phyloP scores from a whole-genome alignment of 2,329 filamentous ascomycete species.

The Fusarium fracticaudum region DNA sequence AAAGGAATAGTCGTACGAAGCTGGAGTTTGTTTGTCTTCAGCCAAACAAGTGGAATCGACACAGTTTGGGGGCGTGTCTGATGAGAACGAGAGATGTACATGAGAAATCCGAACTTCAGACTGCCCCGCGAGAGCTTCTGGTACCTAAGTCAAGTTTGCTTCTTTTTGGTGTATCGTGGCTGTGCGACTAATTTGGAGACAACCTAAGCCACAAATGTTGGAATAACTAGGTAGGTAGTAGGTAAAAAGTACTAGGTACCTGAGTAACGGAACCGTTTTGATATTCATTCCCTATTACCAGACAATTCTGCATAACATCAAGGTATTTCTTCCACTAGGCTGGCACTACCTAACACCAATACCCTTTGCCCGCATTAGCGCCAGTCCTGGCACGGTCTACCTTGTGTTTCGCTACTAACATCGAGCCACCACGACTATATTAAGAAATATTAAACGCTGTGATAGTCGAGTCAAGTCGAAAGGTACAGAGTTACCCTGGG shows the following conservation, averaged over 20 bases:
- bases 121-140: conserved; percentile 8
- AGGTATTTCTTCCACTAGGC: neutral
- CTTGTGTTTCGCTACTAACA: conserved; percentile 31
- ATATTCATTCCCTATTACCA: neutral
- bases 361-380: conserved; percentile 20
- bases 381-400: conserved; percentile 23
- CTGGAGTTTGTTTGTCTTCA: neutral
- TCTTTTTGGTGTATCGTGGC: conserved; percentile 22
- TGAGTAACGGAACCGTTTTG: neutral
- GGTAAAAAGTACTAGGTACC: no score
- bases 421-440: conserved; percentile 32
- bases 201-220: conserved; percentile 18
- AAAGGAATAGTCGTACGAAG: neutral
- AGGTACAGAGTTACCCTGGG: neutral
- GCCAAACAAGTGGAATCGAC: neutral
- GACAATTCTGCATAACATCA: neutral
- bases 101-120: neutral
- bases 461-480: conserved; percentile 15
- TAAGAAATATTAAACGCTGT: conserved; percentile 23
- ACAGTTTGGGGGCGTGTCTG: neutral
- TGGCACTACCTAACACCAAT: neutral
- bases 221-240: neutral
- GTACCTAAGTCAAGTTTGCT: neutral
- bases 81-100: neutral
- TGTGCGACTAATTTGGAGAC: neutral